phyloP scores from a whole-genome alignment of 2,329 filamentous ascomycete genomes.

The Colletotrichum godetiae region DNA sequence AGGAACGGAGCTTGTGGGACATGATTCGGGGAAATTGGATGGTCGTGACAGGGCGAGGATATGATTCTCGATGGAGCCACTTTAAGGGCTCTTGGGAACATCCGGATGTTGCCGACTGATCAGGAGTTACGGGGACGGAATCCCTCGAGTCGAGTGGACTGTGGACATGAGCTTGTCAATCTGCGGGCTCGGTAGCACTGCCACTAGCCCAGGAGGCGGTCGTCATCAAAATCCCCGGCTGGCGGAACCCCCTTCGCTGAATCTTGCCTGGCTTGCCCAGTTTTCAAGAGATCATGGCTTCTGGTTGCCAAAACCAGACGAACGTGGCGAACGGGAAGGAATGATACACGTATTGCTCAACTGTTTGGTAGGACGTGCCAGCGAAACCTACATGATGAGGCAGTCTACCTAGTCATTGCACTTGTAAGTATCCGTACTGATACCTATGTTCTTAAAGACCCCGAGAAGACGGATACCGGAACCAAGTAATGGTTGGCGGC shows the following conservation, averaged over 20 bases:
- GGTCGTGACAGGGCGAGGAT: slow-evolving; percentile 21
- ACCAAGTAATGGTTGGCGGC: slow-evolving; percentile 11
- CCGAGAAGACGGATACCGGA: not conserved
- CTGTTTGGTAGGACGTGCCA: not conserved
- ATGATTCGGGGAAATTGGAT: slow-evolving; percentile 36
- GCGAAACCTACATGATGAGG: not conserved
- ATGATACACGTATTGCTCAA: not conserved
- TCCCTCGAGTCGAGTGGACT: not conserved
- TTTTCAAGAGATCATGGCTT: not conserved
- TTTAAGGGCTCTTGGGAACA: slow-evolving; percentile 16
- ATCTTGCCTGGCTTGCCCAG: not conserved
- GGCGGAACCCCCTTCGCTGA: slow-evolving; percentile 7
- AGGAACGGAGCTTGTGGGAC: slow-evolving; percentile 29
- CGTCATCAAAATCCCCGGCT: slow-evolving; percentile 34
- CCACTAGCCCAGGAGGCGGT: slow-evolving; percentile 29
- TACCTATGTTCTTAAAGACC: not conserved
- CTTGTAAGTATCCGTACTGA: not conserved
- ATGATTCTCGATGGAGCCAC: slow-evolving; percentile 16
- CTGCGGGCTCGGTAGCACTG: slow-evolving; percentile 25
- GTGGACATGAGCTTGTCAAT: slow-evolving; percentile 21
- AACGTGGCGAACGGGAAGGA: not conserved
- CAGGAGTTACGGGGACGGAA: slow-evolving; percentile 9
- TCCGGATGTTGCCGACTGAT: slow-evolving; percentile 34
- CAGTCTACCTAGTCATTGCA: not conserved
- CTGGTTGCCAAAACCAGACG: no score